Percentiles rank a stretch among this genome's conserved stretches.
These are phyloP conservation scores for Syzygium oleosum DNA, from an alignment of 345 rosid genomes.

Conservation along the genomic window DNA sequence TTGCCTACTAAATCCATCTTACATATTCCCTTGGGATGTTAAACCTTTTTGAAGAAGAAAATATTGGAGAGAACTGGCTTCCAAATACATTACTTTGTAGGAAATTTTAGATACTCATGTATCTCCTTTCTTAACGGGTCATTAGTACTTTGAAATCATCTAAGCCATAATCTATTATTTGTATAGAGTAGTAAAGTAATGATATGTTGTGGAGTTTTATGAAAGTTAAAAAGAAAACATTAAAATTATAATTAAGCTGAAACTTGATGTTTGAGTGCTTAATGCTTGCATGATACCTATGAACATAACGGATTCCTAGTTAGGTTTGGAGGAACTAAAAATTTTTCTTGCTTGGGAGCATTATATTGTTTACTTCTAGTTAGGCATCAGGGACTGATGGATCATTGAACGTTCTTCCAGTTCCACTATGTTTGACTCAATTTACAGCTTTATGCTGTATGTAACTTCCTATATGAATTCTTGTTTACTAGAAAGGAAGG, in stretches of 20 bases:
- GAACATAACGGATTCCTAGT: not conserved
- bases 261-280: not conserved
- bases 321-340: not conserved
- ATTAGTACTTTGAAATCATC: not conserved
- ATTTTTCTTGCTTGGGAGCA: not conserved
- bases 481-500: not conserved
- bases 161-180: not conserved
- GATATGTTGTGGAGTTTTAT: not conserved
- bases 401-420: not conserved
- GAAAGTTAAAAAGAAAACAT: not conserved
- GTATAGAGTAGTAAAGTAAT: not conserved
- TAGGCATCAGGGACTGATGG: not conserved
- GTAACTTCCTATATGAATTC: not conserved
- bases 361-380: not conserved
- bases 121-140: not conserved
- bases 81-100: not conserved
- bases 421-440: not conserved
- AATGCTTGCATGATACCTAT: not conserved
- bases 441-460: not conserved
- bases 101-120: not conserved
- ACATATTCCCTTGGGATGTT: not conserved
- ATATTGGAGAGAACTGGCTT: not conserved
- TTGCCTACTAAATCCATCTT: conserved; percentile 10
- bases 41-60: not conserved
- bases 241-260: not conserved